phyloP scores from a whole-genome alignment of 2,329 filamentous ascomycete genomes.

The Blastomyces gilchristii region DNA sequence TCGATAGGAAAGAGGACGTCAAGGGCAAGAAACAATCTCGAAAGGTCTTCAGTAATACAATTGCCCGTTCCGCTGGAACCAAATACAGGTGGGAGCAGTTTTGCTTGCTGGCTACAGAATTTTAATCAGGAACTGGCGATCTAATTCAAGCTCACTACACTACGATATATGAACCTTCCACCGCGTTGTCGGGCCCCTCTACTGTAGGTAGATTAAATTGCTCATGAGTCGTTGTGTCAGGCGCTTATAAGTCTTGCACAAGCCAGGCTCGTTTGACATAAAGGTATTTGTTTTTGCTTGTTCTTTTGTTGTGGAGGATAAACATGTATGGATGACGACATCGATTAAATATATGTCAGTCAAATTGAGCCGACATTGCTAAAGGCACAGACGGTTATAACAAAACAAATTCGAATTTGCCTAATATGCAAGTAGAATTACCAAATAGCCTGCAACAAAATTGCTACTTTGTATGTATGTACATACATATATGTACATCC shows the following conservation, averaged over 20 bases:
- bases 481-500: too few species aligned
- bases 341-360: conserved; percentile 17
- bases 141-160: too few species aligned
- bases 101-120: neutral
- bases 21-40: neutral
- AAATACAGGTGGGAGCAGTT: neutral
- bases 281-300: neutral
- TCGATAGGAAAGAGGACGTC: neutral
- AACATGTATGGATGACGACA: conserved; percentile 23
- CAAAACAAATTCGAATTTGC: too few species aligned
- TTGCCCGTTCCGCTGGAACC: neutral
- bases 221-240: neutral
- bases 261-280: neutral
- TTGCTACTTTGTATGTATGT: too few species aligned
- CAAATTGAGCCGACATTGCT: too few species aligned
- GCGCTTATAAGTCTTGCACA: neutral
- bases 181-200: neutral
- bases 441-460: too few species aligned
- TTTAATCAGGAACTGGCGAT: neutral
- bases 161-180: neutral
- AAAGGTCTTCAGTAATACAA: neutral
- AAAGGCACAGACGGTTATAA: too few species aligned
- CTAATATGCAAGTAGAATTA: too few species aligned
- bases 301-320: neutral
- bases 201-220: neutral